Evolutionary conservation across 208 protist species (phyloP), one percentile per base, ranked within the genome.

Genomic region (Leishmania tropica): DNA sequence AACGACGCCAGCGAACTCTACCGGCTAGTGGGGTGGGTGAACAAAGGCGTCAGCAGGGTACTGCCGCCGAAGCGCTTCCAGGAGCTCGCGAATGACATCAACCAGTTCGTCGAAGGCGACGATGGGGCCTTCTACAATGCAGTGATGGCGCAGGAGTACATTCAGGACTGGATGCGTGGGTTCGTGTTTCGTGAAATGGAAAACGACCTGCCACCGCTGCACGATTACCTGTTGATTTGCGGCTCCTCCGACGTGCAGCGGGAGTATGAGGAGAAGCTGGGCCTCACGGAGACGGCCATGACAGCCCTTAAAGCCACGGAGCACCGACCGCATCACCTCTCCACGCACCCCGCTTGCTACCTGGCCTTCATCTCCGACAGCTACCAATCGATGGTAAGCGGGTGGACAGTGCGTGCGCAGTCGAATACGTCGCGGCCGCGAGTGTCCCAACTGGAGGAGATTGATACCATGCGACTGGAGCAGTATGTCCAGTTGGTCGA

Each of bases 141-240:
- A 10, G 80, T 95, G 8, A 75, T 81, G 64, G 90, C 93, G 47
- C 93, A 95, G 83, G 84, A 87, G 35, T 95, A 89, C 83, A 94
- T 97, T 47, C 90, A 93, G 45, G 93, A 96, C 37, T 96, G 93
- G 92, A 96, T 97, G 93, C 85, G 83, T 76, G 86, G 88, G 48
- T 97, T 95, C 79, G 89, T 98, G 31, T 98, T 97, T 80, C 88
- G 90, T 47, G 91, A 96, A 58, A 93, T 96, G 89, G 91, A 94
- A 78, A 89, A 76, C 40, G 92, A 93, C 64, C 86, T 98, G 64
- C 95, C 94, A 31, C 95, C 94, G 0, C 87, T 96, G 65, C 85
- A 95, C 72, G 95, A 98, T 83, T 97, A 95, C 83, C 81, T 96
- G 45, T 79, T 97, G 48, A 83, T 96, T 19, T 97, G 95, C 83